Conservation (phyloP, 352 stramenopile species). For the Thraustotheca clavata region DNA sequence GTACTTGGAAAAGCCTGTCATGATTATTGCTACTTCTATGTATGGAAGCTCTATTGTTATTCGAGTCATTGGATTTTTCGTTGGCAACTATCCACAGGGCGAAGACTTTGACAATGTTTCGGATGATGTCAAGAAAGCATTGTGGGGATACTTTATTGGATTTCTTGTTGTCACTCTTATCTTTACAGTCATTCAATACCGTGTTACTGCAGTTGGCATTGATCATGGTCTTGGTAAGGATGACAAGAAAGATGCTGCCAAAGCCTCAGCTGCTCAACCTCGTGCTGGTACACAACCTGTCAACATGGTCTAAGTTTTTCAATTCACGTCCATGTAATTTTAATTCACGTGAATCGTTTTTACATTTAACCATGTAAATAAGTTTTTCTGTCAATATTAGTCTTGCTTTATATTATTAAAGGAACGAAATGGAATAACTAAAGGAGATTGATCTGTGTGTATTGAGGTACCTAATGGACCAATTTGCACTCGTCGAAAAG, state of each 20-base stretch:
- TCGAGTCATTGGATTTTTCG: conserved; percentile 59
- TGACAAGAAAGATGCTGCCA: conserved; percentile 13
- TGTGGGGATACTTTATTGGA: conserved; percentile 52
- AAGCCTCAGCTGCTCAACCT: conserved; percentile 10
- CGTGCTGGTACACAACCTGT: conserved; percentile 11
- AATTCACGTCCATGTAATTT: not conserved
- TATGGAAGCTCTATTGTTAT: conserved; percentile 44
- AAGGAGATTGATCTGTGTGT: conserved; percentile 20
- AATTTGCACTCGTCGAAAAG: conserved; percentile 22
- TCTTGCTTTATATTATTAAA: too few relatives aligned
- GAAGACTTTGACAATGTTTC: conserved; percentile 38
- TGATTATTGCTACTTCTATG: conserved; percentile 46
- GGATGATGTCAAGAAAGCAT: conserved; percentile 38
- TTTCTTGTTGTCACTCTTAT: conserved; percentile 42
- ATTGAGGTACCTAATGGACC: conserved; percentile 22
- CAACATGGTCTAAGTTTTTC: conserved; percentile 19
- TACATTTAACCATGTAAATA: too few relatives aligned
- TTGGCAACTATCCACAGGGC: conserved; percentile 51
- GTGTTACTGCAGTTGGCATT: conserved; percentile 31
- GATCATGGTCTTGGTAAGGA: conserved; percentile 27
- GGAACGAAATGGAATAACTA: conserved; percentile 17
- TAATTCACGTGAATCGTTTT: not conserved
- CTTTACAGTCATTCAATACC: conserved; percentile 40
- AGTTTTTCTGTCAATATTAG: too few relatives aligned
- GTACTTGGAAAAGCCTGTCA: conserved; percentile 47